Conservation (phyloP, 169 alveolate genomes). For the Cystoisospora suis region DNA sequence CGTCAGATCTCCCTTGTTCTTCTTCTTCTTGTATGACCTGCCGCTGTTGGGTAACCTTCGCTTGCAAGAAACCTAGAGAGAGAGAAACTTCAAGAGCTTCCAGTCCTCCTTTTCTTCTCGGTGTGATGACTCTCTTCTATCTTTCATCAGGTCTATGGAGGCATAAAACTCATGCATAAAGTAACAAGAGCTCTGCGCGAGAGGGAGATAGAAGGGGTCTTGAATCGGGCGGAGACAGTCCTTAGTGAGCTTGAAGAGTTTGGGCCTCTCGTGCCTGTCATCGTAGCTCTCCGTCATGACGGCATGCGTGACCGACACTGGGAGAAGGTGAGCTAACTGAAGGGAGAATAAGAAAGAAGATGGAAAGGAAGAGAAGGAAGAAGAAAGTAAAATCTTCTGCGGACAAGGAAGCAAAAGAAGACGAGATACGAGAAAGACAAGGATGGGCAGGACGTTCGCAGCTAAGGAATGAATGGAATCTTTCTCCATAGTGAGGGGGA, state of each 20-base stretch:
- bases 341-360: no score
- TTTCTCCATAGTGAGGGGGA: no score
- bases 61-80: background rate
- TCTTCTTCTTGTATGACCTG: no score
- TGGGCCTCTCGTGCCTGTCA: conserved; percentile 87
- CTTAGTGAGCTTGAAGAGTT: conserved; percentile 85
- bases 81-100: background rate
- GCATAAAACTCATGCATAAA: conserved; percentile 32
- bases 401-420: no score
- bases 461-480: no score
- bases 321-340: conserved; percentile 76
- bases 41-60: no score
- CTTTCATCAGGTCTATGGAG: conserved; percentile 27
- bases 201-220: conserved; percentile 66
- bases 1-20: no score
- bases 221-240: conserved; percentile 78
- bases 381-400: no score
- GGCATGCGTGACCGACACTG: conserved; percentile 95
- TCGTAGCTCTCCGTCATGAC: conserved; percentile 87
- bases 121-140: background rate
- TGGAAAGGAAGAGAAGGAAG: no score
- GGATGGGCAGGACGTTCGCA: no score
- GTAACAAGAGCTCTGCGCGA: conserved; percentile 55
- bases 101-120: background rate
- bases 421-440: no score